Evolutionary conservation across 176 grass and related monocot species (phyloP), one percentile per base, ranked within the genome.

Genomic region (Ensete glaucum): DNA sequence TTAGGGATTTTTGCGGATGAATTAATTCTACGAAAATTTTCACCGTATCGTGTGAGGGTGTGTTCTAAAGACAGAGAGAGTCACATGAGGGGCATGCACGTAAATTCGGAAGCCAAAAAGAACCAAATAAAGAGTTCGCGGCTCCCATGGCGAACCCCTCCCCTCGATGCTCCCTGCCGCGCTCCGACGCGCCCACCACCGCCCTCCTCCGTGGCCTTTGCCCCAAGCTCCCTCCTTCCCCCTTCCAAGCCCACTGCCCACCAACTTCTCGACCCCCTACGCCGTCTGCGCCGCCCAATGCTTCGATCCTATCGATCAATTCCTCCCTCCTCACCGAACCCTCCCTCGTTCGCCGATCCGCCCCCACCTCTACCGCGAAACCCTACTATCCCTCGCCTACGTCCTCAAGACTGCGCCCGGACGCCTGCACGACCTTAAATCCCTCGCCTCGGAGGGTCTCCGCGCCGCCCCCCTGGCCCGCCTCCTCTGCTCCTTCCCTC

Each of bases 111-210:
- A 2, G 0, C 48, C 24, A 25, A 25, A 25, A 19, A 13, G 22
- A 23, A 63, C 9, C 48, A 65, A 62, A 50, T 77, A 43, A 43
- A 50, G 27, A 52, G 20, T 53, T 65, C 26, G 25, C 52, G 53
- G 8, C 24, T 70, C 75, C n/a, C 9, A 78, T 71, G 48, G 56
- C 55, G 77, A 78, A 22, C 53, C 48, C 67, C 19, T 11, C 24
- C 76, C 10, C 53, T 26, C 17, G 16, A 80, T 80, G 78, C 78
- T 80, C 78, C 64, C 69, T 48, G 78, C 78, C 78, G 43, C 58
- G 64, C 25, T 85, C 85, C 52, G 85, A 85, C 80, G 82, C 83
- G 29, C 62, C 88, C 75, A 73, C 90, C 17, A 60, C 63, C 1
- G 80, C 70, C 11, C 81, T 82, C 3, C 19, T 69, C 25, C 48